A percentile compares a stretch with the other conserved stretches of the same genome.
These are phyloP conservation scores for Persicaria maculosa DNA, from an alignment of 148 eudicot species.

Conservation along the genomic window DNA sequence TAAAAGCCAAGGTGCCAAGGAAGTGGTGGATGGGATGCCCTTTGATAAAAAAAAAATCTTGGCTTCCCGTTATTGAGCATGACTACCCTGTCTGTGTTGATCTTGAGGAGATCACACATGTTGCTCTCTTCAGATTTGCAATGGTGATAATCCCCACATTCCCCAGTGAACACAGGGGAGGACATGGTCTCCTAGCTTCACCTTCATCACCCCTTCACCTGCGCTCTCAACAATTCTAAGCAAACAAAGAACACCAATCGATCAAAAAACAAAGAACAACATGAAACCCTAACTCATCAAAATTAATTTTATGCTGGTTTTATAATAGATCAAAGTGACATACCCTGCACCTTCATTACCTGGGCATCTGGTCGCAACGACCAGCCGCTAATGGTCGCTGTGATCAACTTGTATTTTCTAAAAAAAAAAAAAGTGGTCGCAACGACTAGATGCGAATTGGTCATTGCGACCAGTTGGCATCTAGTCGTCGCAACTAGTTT, in stretches of 20 bases:
- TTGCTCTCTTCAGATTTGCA: neutral
- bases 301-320: neutral
- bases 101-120: slow-evolving; percentile 3
- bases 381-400: too few relatives aligned
- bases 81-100: neutral
- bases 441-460: too few relatives aligned
- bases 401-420: too few relatives aligned
- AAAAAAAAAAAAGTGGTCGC: too few relatives aligned
- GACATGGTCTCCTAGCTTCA: slow-evolving; percentile 1
- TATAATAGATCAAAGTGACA: neutral
- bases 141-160: neutral
- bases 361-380: too few relatives aligned
- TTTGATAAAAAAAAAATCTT: neutral
- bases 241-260: neutral
- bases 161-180: slow-evolving; percentile 5
- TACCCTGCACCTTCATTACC: slow-evolving; percentile 9
- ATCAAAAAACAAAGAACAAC: neutral
- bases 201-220: slow-evolving; percentile 6
- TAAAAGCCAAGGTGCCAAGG: neutral
- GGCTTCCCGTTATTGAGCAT: neutral
- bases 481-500: too few relatives aligned
- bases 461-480: too few relatives aligned
- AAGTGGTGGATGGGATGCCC: slow-evolving; percentile 2
- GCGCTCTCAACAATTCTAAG: slow-evolving; percentile 12
- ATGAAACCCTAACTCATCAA: neutral